Percentiles rank a stretch among this genome's conserved stretches.
phyloP scores from a whole-genome alignment of 805 yeast species.

The Metschnikowia arizonensis region DNA sequence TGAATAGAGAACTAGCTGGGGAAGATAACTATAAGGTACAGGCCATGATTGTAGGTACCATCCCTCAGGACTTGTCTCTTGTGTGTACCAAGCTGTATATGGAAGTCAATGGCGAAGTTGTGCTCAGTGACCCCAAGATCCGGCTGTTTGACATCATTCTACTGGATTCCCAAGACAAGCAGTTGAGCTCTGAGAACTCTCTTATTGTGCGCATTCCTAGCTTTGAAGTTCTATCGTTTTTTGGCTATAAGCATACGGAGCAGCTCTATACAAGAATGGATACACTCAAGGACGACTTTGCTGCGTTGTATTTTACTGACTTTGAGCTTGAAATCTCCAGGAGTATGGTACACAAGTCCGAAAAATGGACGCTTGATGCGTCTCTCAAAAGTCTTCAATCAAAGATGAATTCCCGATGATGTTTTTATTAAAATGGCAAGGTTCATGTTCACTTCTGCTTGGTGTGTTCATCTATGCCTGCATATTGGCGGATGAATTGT shows the following conservation, averaged over 20 bases:
- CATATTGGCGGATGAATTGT: conserved; percentile 47
- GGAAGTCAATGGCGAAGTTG: conserved; percentile 4
- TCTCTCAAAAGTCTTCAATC: conserved; percentile 8
- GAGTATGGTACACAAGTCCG: conserved; percentile 3
- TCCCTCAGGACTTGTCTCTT: conserved; percentile 26
- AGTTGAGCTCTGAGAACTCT: conserved; percentile 5
- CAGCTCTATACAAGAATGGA: conserved; percentile 17
- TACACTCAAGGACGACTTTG: conserved; percentile 6
- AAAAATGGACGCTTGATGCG: conserved; percentile 12
- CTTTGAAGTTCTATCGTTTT: conserved; percentile 9
- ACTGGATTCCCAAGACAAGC: conserved; percentile 11
- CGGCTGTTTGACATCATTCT: conserved; percentile 25
- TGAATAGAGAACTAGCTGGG: not conserved
- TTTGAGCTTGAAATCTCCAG: conserved; percentile 10
- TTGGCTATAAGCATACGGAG: conserved; percentile 14
- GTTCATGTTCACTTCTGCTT: no score
- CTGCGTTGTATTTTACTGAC: conserved; percentile 1
- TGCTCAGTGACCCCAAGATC: conserved; percentile 23
- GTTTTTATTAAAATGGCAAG: no score
- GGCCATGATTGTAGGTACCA: conserved; percentile 22
- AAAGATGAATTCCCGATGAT: conserved; percentile 7
- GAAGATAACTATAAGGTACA: conserved; percentile 16
- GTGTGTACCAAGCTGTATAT: conserved; percentile 28
- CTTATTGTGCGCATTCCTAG: conserved; percentile 11
- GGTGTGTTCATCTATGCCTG: conserved; percentile 62